Evolutionary conservation across 768 basidiomycete species (phyloP), one percentile per base, ranked within the genome.

Genomic region (Pulveroboletus ravenelii): DNA sequence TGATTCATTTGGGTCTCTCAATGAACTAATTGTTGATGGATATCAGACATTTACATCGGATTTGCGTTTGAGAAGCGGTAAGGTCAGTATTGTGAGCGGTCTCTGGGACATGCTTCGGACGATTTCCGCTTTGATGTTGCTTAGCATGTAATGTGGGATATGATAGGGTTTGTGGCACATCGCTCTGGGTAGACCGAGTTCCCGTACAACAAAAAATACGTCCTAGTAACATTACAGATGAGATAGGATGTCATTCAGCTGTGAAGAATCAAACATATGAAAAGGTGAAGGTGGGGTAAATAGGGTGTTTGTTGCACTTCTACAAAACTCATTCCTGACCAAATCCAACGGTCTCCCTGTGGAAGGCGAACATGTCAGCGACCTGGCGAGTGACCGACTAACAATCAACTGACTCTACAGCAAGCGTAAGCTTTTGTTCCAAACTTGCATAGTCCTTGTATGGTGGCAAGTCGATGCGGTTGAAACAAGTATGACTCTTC

Each of bases 401-500:
- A 41, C 32, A 20, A 44, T 48, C 23, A 36, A 84, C 91, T 70
- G 70, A 90, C 89, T 95, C 93, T 50, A 94, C 89, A 48, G 93
- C 93, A 55, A 94, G 77, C 3, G 93, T 95, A 55, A 99, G 73
- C 74, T 97, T 97, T 41, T 97, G 88, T 68, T 98, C 95, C 59
- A 98, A 68, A 58, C 84, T 91, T 36, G 89, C 89, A 65, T 95
- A 96, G 60, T 93, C 91, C 65, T 92, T 94, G 69, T 99, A 99
- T 12, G 93, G 91, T n/a, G 96, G 96, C 48, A 99, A 71, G 72
- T 99, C 96, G 60, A 95, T 93, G 39, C 91, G 78, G 58, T 89
- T 98, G 81, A 99, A 99, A 75, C 96, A 98, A 1, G 88, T 89
- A 63, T 90, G 88, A 68, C 87, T 90, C 84, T 98, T 99, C 1